phyloP scores from a whole-genome alignment of 2,329 filamentous ascomycete genomes.

The Colletotrichum musicola region DNA sequence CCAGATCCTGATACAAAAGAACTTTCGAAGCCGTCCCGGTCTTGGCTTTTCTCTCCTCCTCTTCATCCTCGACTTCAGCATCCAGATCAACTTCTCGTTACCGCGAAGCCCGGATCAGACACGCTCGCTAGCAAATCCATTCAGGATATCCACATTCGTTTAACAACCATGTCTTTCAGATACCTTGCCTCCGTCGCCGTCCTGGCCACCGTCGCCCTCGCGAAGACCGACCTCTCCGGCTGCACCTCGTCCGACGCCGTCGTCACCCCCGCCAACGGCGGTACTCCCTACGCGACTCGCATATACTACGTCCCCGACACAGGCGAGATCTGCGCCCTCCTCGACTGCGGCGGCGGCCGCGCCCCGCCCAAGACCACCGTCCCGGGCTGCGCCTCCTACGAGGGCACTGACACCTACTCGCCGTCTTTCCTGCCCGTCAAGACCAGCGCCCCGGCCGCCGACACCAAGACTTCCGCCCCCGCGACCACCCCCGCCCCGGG shows the following conservation, averaged over 20 bases:
- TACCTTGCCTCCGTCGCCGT: slow-evolving; percentile 39
- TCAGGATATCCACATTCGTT: slow-evolving; percentile 9
- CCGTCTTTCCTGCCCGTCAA: slow-evolving; percentile 60
- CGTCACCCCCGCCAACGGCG: slow-evolving; percentile 37
- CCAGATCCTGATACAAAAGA: not conserved
- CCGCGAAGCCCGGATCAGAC: not conserved
- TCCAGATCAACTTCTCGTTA: not conserved
- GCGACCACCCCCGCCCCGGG: not conserved
- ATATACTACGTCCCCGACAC: slow-evolving; percentile 73
- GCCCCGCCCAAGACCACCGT: slow-evolving; percentile 74
- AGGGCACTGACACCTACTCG: slow-evolving; percentile 66
- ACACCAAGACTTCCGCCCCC: not conserved
- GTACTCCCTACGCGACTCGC: slow-evolving; percentile 56
- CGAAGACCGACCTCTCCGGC: slow-evolving; percentile 60
- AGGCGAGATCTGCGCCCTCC: slow-evolving; percentile 72
- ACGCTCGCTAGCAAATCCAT: slow-evolving; percentile 6
- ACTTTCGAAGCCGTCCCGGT: not conserved
- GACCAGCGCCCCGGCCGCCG: slow-evolving; percentile 39
- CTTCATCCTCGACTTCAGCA: not conserved
- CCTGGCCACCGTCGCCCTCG: slow-evolving; percentile 50
- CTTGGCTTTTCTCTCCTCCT: not conserved
- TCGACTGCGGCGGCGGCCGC: slow-evolving; percentile 77
- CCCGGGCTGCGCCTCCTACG: slow-evolving; percentile 70
- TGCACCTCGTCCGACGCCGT: slow-evolving; percentile 55
- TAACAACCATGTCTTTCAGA: slow-evolving; percentile 39